Conservation (phyloP, 1,284 basidiomycete species). For the Malassezia brasiliensis region DNA sequence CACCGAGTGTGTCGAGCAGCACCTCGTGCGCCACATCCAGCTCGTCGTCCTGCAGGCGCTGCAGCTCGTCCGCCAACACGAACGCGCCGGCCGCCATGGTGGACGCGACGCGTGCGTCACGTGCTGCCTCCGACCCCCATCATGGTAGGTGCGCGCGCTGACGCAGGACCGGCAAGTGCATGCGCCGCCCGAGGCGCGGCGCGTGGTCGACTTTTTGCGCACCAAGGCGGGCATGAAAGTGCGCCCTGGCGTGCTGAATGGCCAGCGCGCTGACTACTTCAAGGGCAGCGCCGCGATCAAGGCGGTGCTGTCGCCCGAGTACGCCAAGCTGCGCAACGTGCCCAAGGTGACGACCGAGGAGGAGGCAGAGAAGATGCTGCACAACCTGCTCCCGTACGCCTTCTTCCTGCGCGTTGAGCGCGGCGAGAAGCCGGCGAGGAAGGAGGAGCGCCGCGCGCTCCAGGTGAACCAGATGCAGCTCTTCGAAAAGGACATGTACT, state of each 20-base stretch:
- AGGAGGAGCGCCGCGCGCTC: conserved; percentile 19
- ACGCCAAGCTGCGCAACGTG: conserved; percentile 71
- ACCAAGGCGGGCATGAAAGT: conserved; percentile 69
- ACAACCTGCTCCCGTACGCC: conserved; percentile 62
- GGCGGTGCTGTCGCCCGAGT: conserved; percentile 79
- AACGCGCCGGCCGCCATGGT: conserved; percentile 16
- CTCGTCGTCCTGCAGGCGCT: conserved; percentile 33
- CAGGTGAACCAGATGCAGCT: conserved; percentile 69
- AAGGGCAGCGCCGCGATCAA: conserved; percentile 68
- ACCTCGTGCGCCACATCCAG: conserved; percentile 37
- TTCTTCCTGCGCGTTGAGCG: conserved; percentile 48
- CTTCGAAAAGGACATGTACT: conserved; percentile 53
- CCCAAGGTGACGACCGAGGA: conserved; percentile 55
- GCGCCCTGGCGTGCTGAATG: conserved; percentile 77
- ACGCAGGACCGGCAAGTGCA: conserved; percentile 39
- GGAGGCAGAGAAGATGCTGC: conserved; percentile 62
- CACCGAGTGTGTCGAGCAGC: conserved; percentile 25
- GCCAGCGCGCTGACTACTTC: conserved; percentile 94
- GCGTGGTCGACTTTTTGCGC: conserved; percentile 42
- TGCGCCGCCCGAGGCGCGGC: conserved; percentile 30
- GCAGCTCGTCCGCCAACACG: conserved; percentile 37
- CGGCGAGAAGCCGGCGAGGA: conserved; percentile 61
- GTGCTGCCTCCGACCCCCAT: not conserved
- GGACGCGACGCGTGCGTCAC: conserved; percentile 1
- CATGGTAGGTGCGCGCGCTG: conserved; percentile 14